These are phyloP conservation scores for Aspergillus cejpii DNA, from an alignment of 2,329 filamentous ascomycete species.

Conservation along the genomic window DNA sequence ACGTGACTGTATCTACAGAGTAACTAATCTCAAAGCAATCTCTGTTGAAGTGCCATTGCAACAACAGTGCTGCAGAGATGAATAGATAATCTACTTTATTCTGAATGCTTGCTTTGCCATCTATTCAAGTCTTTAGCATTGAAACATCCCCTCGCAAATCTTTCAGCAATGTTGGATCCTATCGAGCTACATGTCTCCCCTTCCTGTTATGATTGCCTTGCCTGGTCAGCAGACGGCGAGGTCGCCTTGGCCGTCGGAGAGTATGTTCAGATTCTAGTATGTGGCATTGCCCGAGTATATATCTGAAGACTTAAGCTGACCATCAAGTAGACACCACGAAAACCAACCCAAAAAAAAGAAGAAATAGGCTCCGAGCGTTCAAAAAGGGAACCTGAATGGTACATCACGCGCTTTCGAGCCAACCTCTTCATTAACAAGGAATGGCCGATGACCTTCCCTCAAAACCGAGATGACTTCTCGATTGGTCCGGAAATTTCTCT, in stretches of 20 bases:
- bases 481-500: slow-evolving; percentile 54
- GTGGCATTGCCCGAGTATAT: slow-evolving; percentile 5
- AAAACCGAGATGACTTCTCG: slow-evolving; percentile 46
- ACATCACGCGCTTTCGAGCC: slow-evolving; percentile 39
- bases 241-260: slow-evolving; percentile 53
- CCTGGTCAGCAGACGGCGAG: slow-evolving; percentile 54
- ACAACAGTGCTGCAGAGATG: not conserved
- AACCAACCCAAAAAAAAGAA: slow-evolving; percentile 2
- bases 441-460: slow-evolving; percentile 43
- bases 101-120: not conserved
- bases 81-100: not conserved
- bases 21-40: not conserved
- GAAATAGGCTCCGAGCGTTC: slow-evolving; percentile 20
- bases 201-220: slow-evolving; percentile 47
- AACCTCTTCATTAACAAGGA: slow-evolving; percentile 50
- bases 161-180: slow-evolving; percentile 24
- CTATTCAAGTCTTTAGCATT: not conserved
- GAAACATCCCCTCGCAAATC: not conserved
- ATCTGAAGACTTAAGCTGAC: slow-evolving; percentile 11
- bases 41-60: too few relatives aligned
- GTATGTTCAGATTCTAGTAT: slow-evolving; percentile 48
- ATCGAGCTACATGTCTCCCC: slow-evolving; percentile 45
- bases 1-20: not conserved
- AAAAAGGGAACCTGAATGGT: slow-evolving; percentile 30
- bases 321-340: slow-evolving; percentile 25